Base-by-base conservation (phyloP, 2,329 filamentous ascomycete genomes). In the Curvularia spicifera region DNA sequence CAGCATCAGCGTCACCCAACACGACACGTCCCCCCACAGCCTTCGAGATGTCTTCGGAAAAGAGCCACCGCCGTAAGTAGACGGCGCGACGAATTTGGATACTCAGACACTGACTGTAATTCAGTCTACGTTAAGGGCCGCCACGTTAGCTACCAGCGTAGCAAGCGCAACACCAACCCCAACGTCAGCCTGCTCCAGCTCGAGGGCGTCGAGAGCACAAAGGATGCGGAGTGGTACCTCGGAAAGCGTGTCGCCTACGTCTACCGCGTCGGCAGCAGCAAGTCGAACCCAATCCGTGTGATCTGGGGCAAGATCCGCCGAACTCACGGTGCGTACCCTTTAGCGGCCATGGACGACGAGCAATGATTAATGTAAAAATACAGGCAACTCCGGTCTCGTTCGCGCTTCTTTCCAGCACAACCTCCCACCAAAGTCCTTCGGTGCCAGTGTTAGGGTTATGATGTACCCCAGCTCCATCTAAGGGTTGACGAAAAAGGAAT, bases 161-260 rank as follows among this genome's bases (percentile, higher is more conserved):
- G 90, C 80, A 93, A 94, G 85, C 61, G 60, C 58, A 65, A 61
- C 54, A 60, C 56, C 15, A 67, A 67, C 64, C 63, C 64, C 60
- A 65, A 89, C 84, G 94, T 90, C 76, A 91, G 90, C 81, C 85
- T 97, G 83, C 90, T 97, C 84, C 93, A 97, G 89, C 96, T 97
- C 77, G 93, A 97, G 87, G 93, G 93, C 82, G 94, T 97, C 76
- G 92, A 95, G 76, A 87, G 91, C 85, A 87, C 90, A 78, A 85
- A 91, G 76, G 91, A 89, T 79, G 93, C 94, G 81, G 90, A 88
- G 84, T 97, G 97, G 90, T 98, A 97, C 85, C 86, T 92, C 70
- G 94, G 94, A 84, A 97, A 97, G 90, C 93, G 92, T 85, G 88
- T 97, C 80, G 93, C 94, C 80, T 98, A 91, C 82, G 92, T 97